Conservation (phyloP, 306 rosid genomes). For the Glycine latifolia region DNA sequence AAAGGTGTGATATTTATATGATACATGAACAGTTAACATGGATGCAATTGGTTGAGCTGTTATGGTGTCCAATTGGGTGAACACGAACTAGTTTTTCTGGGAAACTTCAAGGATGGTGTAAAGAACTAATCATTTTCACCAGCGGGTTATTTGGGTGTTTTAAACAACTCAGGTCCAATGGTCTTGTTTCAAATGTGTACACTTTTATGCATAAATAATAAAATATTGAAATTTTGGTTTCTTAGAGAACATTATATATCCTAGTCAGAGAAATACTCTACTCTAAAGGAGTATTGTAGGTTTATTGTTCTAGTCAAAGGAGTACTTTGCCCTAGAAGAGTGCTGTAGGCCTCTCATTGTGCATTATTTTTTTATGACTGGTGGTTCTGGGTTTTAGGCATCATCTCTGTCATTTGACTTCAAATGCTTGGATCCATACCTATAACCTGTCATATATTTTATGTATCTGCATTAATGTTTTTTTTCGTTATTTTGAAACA, state of each 20-base stretch:
- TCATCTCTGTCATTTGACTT: constrained; percentile 43
- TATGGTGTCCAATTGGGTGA: constrained; percentile 33
- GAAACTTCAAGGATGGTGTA: too few relatives aligned
- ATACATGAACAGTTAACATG: constrained; percentile 41
- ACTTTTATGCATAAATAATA: constrained; percentile 4
- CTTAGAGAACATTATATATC: constrained; percentile 12
- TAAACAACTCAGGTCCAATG: constrained; percentile 10
- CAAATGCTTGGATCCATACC: constrained; percentile 30
- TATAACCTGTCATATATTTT: neutral
- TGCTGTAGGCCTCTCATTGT: neutral
- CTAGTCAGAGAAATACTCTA: neutral
- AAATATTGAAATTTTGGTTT: neutral
- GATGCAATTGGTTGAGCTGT: constrained; percentile 37
- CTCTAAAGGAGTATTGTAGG: constrained; percentile 21
- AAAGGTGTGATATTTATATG: constrained; percentile 61
- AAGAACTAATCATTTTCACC: neutral
- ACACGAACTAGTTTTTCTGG: neutral
- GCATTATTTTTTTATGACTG: constrained; percentile 26
- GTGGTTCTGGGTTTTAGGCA: constrained; percentile 32
- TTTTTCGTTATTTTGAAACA: neutral
- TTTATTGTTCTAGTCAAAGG: neutral
- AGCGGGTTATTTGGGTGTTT: constrained; percentile 30
- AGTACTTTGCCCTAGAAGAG: constrained; percentile 1
- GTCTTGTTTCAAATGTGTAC: constrained; percentile 40
- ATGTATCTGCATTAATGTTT: constrained; percentile 8